Conservation (phyloP, 164 flowering plant genomes). For the Berberis vulgaris region DNA sequence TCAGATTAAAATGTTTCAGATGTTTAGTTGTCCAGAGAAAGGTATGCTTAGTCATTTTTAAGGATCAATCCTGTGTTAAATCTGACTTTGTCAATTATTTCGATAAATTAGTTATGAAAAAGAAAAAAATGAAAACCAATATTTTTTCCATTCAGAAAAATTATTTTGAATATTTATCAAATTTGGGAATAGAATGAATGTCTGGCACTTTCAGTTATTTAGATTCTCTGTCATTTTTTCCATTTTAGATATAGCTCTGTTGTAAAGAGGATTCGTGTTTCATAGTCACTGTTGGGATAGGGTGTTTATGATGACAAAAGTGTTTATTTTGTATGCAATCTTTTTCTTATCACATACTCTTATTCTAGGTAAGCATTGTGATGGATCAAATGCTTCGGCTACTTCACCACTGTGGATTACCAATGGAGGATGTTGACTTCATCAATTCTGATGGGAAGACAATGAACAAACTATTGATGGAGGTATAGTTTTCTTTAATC, state of each 20-base stretch:
- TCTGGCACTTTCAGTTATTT: too few species aligned
- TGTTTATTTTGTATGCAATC: neutral
- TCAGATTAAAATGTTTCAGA: neutral
- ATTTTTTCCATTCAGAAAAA: too few species aligned
- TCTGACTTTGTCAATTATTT: too few species aligned
- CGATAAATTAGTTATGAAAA: too few species aligned
- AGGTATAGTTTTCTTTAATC: slow-evolving; percentile 36
- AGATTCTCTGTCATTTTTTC: too few species aligned
- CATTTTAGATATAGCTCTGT: too few species aligned
- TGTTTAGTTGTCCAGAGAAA: neutral
- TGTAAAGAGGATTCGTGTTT: too few species aligned
- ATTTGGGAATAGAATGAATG: too few species aligned
- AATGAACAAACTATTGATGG: slow-evolving; percentile 80
- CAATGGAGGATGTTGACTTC: slow-evolving; percentile 82
- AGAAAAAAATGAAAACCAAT: too few species aligned
- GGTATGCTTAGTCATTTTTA: neutral
- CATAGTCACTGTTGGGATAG: neutral
- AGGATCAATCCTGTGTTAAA: too few species aligned
- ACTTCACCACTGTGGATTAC: slow-evolving; percentile 82
- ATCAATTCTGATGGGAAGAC: slow-evolving; percentile 87
- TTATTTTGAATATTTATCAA: too few species aligned
- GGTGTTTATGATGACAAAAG: neutral
- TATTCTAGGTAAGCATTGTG: slow-evolving; percentile 70
- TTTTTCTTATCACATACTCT: neutral
- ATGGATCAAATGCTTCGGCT: slow-evolving; percentile 97